A percentile compares a stretch with the other conserved stretches of the same genome.
Conservation (phyloP, 495 filamentous ascomycete species). For the Aspergillus coremiiformis region DNA sequence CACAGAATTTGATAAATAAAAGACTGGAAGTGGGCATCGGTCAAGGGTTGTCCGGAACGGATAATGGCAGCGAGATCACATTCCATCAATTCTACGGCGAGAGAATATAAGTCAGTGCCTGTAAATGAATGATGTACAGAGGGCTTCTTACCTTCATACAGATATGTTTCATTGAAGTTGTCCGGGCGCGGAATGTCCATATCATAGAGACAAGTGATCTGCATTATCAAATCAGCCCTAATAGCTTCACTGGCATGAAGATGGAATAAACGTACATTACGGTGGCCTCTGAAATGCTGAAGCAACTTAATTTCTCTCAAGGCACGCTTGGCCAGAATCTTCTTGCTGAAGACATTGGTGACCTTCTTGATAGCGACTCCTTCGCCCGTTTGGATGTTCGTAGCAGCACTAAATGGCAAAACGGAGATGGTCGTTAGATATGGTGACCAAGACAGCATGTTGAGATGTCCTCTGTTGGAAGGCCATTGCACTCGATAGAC, state of each 20-base stretch:
- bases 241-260: conserved; percentile 7
- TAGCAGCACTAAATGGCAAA: conserved; percentile 62
- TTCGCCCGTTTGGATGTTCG: conserved; percentile 82
- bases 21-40: conserved; percentile 92
- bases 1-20: conserved; percentile 95
- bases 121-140: background rate
- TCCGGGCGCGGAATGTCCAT: conserved; percentile 98
- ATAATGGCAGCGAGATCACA: conserved; percentile 98
- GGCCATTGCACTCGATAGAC: background rate
- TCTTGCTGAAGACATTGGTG: conserved; percentile 99
- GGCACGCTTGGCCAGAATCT: conserved; percentile 96
- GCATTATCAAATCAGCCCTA: conserved; percentile 22
- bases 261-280: conserved; percentile 48
- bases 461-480: background rate
- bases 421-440: background rate
- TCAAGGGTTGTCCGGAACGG: conserved; percentile 88
- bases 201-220: conserved; percentile 99
- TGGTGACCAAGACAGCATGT: background rate
- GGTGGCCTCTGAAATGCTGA: conserved; percentile 91
- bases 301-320: conserved; percentile 97
- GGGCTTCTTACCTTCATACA: conserved; percentile 75
- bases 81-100: conserved; percentile 83
- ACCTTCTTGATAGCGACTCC: conserved; percentile 99
- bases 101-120: background rate
- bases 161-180: conserved; percentile 98